Evolutionary conservation across 208 protist genomes (phyloP).

Genomic region (Crithidia mellificae): DNA sequence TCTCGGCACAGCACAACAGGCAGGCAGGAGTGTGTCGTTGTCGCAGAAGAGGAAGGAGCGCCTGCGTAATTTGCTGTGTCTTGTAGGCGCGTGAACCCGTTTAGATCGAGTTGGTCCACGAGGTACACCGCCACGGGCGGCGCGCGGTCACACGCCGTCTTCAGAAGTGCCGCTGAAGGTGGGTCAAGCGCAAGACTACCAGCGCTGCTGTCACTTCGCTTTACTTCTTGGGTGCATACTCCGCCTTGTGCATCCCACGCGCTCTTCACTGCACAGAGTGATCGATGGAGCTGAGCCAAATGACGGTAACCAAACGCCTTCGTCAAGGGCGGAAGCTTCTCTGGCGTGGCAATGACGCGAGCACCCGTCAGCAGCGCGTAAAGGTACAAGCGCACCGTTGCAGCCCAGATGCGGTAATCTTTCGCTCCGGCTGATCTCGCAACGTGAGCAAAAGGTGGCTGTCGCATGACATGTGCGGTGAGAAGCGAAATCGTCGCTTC

Average conservation of each 20-base stretch:
- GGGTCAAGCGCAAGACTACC: background rate
- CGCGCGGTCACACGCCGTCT: conserved; percentile 2
- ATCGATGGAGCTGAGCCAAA: conserved; percentile 10
- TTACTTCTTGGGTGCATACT: too few relatives aligned
- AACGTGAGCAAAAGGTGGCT: conserved; percentile 1
- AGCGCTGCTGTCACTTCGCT: background rate
- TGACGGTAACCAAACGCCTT: conserved; percentile 45
- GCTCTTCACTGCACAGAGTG: conserved; percentile 9
- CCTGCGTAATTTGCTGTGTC: background rate
- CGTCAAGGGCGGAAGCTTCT: conserved; percentile 46
- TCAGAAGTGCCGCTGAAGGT: background rate
- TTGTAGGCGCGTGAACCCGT: conserved; percentile 23
- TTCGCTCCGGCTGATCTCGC: background rate
- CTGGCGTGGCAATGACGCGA: conserved; percentile 52
- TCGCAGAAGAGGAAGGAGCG: background rate
- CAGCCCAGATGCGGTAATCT: conserved; percentile 19
- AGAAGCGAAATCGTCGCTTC: conserved; percentile 8
- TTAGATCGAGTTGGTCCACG: conserved; percentile 31
- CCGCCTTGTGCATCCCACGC: background rate
- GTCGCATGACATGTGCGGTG: conserved; percentile 5
- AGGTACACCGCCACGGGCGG: conserved; percentile 31
- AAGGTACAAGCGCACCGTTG: conserved; percentile 45
- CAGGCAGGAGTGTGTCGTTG: background rate
- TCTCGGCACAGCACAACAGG: conserved; percentile 33
- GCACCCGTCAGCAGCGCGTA: conserved; percentile 45